Evolutionary conservation across 2,329 filamentous ascomycete genomes (phyloP), one percentile per base, ranked within the genome.

Genomic region (Dryadomyces sulphureus): DNA sequence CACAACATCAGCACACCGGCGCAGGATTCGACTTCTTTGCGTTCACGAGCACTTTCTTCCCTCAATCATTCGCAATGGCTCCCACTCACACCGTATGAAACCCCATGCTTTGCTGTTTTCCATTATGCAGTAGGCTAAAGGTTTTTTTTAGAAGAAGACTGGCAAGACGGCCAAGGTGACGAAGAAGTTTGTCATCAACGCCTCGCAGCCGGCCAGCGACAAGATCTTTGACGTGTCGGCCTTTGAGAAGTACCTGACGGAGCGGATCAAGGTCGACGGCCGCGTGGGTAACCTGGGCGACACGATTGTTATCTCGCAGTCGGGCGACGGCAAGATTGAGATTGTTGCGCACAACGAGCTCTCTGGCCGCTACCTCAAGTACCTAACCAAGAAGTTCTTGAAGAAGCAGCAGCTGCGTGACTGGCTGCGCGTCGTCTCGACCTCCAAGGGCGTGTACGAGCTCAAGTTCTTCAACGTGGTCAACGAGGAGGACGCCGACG

Each of bases 391-490:
- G 87, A 98, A 98, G 81, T 98, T 94, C 84, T 84, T 98, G 72
- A 98, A 98, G 88, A 98, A 98, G 86, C 87, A 95, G 79, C 90
- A 96, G 81, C 86, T 98, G 67, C 87, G 92, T 75, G 92, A 98
- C 79, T 98, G 92, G 92, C 85, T 98, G 65, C 89, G 92, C 63
- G 90, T 98, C 61, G 92, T 98, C 64, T 93, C 88, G 60, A 96
- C 90, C 67, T 88, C 84, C 68, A 90, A 90, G 76, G 90, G 92
- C 66, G 89, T 95, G 57, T 98, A 98, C 77, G 89, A 95, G 79
- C 84, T 98, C 72, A 89, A 94, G 77, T 98, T 98, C 89, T 98
- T 94, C 88, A 98, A 98, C 79, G 89, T 98, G 65, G 90, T 95
- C 63, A 92, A 94, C 71, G 92, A 98, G 68, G 90, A 89, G 67